Percentiles rank a stretch among this genome's conserved stretches.
phyloP scores from a whole-genome alignment of 169 alveolate genomes.

The Plasmodium malariae region DNA sequence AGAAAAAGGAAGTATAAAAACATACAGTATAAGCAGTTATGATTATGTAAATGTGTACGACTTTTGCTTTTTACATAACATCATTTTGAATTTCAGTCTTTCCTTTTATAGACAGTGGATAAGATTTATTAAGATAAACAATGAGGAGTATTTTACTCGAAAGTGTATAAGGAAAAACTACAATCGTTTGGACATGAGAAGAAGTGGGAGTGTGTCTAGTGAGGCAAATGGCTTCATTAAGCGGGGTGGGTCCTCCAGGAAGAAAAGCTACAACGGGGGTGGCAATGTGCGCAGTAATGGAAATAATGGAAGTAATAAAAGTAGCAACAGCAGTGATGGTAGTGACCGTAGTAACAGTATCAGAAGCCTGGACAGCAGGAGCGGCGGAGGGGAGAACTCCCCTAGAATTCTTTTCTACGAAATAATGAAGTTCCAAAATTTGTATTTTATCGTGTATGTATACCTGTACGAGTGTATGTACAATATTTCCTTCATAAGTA shows the following conservation, averaged over 20 bases:
- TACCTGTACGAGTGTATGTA: constrained; percentile 7
- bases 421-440: constrained; percentile 9
- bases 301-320: neutral
- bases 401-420: constrained; percentile 14
- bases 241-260: neutral
- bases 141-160: constrained; percentile 15
- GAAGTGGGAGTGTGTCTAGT: neutral
- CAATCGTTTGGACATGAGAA: neutral
- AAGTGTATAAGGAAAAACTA: neutral
- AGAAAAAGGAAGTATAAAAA: constrained; percentile 66
- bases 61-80: constrained; percentile 32
- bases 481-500: constrained; percentile 30
- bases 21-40: constrained; percentile 29
- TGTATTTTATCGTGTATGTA: constrained; percentile 33
- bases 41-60: constrained; percentile 46
- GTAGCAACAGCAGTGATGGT: neutral
- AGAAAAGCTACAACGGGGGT: neutral
- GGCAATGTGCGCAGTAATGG: neutral
- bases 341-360: neutral
- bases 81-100: constrained; percentile 46
- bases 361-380: neutral
- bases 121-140: constrained; percentile 16
- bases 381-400: neutral
- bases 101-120: constrained; percentile 38
- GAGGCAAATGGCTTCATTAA: neutral